A percentile compares a stretch with the other conserved stretches of the same genome.
phyloP scores from a whole-genome alignment of 2,329 filamentous ascomycete genomes.

The Penicillium sclerotigenum region DNA sequence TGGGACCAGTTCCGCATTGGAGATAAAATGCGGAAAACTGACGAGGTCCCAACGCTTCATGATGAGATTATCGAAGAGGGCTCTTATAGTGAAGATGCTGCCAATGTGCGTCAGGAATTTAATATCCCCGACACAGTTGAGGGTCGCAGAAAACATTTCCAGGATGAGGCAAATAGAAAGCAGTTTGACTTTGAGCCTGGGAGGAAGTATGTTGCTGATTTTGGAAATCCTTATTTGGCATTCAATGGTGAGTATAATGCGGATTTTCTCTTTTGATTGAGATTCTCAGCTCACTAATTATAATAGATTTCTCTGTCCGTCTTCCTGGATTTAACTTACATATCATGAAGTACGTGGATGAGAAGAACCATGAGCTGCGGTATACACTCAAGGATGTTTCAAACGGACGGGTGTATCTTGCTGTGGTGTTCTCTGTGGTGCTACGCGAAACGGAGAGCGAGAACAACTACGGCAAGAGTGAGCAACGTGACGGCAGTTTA shows the following conservation, averaged over 20 bases:
- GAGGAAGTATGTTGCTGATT: slow-evolving; percentile 63
- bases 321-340: slow-evolving; percentile 38
- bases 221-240: slow-evolving; percentile 90
- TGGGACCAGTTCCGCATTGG: slow-evolving; percentile 76
- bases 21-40: slow-evolving; percentile 31
- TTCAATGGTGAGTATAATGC: slow-evolving; percentile 59
- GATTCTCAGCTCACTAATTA: not conserved
- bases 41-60: slow-evolving; percentile 40
- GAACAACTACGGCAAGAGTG: slow-evolving; percentile 3
- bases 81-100: slow-evolving; percentile 55
- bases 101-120: slow-evolving; percentile 44
- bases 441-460: slow-evolving; percentile 32
- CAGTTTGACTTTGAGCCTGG: slow-evolving; percentile 61
- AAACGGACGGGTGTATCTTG: slow-evolving; percentile 73
- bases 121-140: slow-evolving; percentile 54
- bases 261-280: not conserved
- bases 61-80: slow-evolving; percentile 63
- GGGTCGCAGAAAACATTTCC: slow-evolving; percentile 59
- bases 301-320: slow-evolving; percentile 38
- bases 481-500: slow-evolving; percentile 6
- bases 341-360: slow-evolving; percentile 43
- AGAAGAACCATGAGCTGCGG: slow-evolving; percentile 79
- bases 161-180: slow-evolving; percentile 54
- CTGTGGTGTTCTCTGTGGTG: slow-evolving; percentile 75
- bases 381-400: slow-evolving; percentile 83